A percentile compares a stretch with the other conserved stretches of the same genome.
These are phyloP conservation scores for Hansenula lynferdii DNA, from an alignment of 1,139 yeast species.

Conservation along the genomic window DNA sequence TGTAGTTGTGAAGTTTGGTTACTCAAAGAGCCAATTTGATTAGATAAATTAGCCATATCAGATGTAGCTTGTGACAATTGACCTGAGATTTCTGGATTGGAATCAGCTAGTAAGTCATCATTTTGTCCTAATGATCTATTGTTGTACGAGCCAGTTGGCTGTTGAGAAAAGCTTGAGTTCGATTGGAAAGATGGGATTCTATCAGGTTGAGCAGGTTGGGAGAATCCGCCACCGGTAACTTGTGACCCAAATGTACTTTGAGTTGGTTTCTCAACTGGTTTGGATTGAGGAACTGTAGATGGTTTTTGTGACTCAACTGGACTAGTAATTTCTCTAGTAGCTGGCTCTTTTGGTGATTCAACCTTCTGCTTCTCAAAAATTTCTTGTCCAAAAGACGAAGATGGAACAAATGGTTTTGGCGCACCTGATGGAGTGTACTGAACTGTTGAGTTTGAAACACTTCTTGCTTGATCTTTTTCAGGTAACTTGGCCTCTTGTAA, in stretches of 20 bases:
- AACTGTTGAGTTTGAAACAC: constrained; percentile 26
- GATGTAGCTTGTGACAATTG: constrained; percentile 76
- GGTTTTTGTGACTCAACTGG: constrained; percentile 18
- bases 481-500: constrained; percentile 18
- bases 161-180: constrained; percentile 7
- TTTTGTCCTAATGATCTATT: too few relatives aligned
- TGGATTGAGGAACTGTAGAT: constrained; percentile 6
- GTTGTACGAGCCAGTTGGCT: constrained; percentile 5
- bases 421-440: constrained; percentile 16
- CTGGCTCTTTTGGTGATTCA: constrained; percentile 21
- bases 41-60: constrained; percentile 82
- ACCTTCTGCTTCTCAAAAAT: constrained; percentile 37
- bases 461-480: constrained; percentile 23
- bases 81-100: constrained; percentile 48
- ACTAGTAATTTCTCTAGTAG: constrained; percentile 17
- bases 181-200: neutral
- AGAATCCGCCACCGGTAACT: neutral
- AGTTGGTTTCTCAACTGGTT: constrained; percentile 15
- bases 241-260: constrained; percentile 5
- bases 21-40: constrained; percentile 76
- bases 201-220: neutral
- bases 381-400: constrained; percentile 56
- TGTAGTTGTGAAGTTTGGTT: constrained; percentile 68
- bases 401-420: constrained; percentile 36
- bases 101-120: constrained; percentile 51